Evolutionary conservation across 345 rosid genomes (phyloP).

Genomic region (Gossypium longicalyx): DNA sequence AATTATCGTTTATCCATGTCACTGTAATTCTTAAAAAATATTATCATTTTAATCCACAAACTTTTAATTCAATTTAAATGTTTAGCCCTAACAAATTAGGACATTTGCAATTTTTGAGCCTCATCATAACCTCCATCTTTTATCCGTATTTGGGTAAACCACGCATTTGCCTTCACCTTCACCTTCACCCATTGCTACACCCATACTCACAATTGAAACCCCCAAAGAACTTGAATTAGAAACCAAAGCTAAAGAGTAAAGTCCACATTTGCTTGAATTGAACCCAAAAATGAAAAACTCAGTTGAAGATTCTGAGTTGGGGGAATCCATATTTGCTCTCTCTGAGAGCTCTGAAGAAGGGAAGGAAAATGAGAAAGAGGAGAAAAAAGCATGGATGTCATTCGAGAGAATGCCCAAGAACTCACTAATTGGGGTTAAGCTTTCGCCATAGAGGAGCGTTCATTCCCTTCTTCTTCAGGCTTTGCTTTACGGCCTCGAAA

Average conservation of each 20-base stretch:
- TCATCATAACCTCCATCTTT: too few species aligned
- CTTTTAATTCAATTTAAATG: too few species aligned
- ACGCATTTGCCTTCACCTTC: background rate
- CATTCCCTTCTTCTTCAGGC: slow-evolving; percentile 89
- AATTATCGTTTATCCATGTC: too few species aligned
- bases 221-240: background rate
- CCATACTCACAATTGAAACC: background rate
- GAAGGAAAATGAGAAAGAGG: slow-evolving; percentile 22
- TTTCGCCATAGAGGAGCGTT: slow-evolving; percentile 84
- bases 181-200: background rate
- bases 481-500: slow-evolving; percentile 71
- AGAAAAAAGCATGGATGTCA: slow-evolving; percentile 33
- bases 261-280: background rate
- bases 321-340: slow-evolving; percentile 21
- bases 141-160: too few species aligned
- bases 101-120: too few species aligned
- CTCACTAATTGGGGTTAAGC: slow-evolving; percentile 33
- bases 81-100: too few species aligned
- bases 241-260: background rate
- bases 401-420: slow-evolving; percentile 42
- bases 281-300: slow-evolving; percentile 7
- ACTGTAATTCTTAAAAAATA: too few species aligned
- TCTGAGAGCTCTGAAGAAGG: slow-evolving; percentile 25
- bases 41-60: too few species aligned
- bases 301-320: slow-evolving; percentile 20